A percentile compares a stretch with the other conserved stretches of the same genome.
phyloP scores from a whole-genome alignment of 352 stramenopile genomes.

The Phytophthora syringae region DNA sequence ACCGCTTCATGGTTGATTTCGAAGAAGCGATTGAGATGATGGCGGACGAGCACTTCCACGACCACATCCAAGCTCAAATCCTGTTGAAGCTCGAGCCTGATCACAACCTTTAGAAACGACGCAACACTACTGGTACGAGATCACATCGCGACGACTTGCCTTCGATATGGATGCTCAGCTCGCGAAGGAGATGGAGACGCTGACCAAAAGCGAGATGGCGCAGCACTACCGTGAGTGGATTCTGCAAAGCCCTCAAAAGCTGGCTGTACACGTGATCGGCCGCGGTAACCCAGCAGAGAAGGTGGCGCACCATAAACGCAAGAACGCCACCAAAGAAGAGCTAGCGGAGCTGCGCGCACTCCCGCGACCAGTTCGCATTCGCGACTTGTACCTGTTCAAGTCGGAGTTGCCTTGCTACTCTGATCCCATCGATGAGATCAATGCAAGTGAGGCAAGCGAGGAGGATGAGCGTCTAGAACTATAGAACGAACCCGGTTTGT shows the following conservation, averaged over 20 bases:
- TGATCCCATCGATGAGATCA: slow-evolving; percentile 49
- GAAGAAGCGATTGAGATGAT: slow-evolving; percentile 75
- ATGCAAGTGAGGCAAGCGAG: slow-evolving; percentile 25
- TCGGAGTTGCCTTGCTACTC: slow-evolving; percentile 58
- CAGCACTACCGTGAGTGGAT: slow-evolving; percentile 71
- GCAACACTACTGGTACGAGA: slow-evolving; percentile 84
- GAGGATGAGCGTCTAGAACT: slow-evolving; percentile 37
- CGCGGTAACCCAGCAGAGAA: slow-evolving; percentile 51
- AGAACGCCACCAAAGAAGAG: slow-evolving; percentile 35
- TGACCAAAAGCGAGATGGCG: slow-evolving; percentile 72
- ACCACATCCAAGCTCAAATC: slow-evolving; percentile 82
- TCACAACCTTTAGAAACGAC: slow-evolving; percentile 83
- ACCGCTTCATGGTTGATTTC: slow-evolving; percentile 84
- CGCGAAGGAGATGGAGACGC: slow-evolving; percentile 70
- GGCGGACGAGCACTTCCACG: slow-evolving; percentile 72
- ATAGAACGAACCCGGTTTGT: slow-evolving; percentile 25
- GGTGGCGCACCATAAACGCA: slow-evolving; percentile 40
- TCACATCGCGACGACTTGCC: slow-evolving; percentile 67
- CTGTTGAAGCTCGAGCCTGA: slow-evolving; percentile 83
- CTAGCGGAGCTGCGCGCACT: slow-evolving; percentile 27
- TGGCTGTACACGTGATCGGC: slow-evolving; percentile 71
- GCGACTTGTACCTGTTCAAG: slow-evolving; percentile 76
- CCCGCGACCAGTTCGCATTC: slow-evolving; percentile 43
- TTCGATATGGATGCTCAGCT: slow-evolving; percentile 82
- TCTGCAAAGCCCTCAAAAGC: slow-evolving; percentile 66